Evolutionary conservation across 2,329 filamentous ascomycete genomes (phyloP).

Genomic region (Colletotrichum sp.): DNA sequence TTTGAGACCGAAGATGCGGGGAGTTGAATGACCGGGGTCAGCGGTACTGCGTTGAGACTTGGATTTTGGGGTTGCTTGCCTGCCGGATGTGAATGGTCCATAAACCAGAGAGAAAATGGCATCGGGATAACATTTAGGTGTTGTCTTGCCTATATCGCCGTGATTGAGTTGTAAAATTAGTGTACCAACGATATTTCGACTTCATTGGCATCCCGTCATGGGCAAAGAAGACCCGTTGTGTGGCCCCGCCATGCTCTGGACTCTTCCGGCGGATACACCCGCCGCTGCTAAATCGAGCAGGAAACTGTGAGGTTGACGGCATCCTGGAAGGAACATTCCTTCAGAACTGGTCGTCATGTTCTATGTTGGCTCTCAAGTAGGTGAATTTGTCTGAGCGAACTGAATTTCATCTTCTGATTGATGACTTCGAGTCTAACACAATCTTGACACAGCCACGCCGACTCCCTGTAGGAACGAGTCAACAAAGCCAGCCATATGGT

Average conservation of each 20-base stretch:
- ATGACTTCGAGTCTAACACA: fast-evolving
- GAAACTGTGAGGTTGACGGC: no score
- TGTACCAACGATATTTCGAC: no score
- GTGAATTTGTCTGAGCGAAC: no score
- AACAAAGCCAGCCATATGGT: fast-evolving
- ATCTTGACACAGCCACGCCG: not conserved
- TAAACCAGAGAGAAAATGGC: no score
- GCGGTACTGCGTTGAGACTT: not conserved
- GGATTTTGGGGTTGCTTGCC: not conserved
- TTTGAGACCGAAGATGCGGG: not conserved
- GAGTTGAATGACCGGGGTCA: not conserved
- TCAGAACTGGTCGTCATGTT: no score
- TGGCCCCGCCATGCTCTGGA: not conserved
- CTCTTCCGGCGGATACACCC: not conserved
- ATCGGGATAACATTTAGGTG: no score
- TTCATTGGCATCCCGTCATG: no score
- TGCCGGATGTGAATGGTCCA: no score
- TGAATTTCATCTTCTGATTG: no score
- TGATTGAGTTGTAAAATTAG: no score
- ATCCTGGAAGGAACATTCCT: fast-evolving
- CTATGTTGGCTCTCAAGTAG: not conserved
- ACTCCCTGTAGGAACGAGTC: not conserved
- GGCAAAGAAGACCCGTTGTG: no score
- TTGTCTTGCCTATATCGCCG: no score
- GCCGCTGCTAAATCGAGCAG: not conserved